Evolutionary conservation across 2,329 filamentous ascomycete species (phyloP).

Genomic region (Moelleriella libera): DNA sequence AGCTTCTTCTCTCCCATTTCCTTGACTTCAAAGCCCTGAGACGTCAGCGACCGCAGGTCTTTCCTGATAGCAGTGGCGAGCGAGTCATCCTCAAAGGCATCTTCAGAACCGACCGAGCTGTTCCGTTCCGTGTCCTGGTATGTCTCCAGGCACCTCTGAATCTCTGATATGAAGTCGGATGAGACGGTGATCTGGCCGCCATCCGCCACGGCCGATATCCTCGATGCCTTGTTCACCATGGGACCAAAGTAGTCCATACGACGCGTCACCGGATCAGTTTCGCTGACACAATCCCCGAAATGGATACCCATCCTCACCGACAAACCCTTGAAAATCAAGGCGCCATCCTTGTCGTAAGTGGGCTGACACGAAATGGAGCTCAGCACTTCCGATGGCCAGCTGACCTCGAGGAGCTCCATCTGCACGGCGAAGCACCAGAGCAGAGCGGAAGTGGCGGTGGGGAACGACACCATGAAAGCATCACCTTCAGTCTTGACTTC

Average conservation of each 20-base stretch:
- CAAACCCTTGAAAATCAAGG: slow-evolving; percentile 82
- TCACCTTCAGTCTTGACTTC: slow-evolving; percentile 99
- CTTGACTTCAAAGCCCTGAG: slow-evolving; percentile 91
- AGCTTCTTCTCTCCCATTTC: slow-evolving; percentile 90
- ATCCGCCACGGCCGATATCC: slow-evolving; percentile 88
- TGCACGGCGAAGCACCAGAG: slow-evolving; percentile 97
- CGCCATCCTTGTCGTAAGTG: slow-evolving; percentile 68
- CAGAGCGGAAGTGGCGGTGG: slow-evolving; percentile 84
- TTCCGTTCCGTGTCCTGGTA: slow-evolving; percentile 74
- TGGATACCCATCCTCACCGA: slow-evolving; percentile 97
- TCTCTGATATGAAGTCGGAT: slow-evolving; percentile 92
- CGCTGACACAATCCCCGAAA: slow-evolving; percentile 87
- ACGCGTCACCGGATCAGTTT: slow-evolving; percentile 88
- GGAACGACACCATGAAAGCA: slow-evolving; percentile 98
- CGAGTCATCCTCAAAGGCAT: slow-evolving; percentile 56
- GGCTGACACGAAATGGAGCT: slow-evolving; percentile 76
- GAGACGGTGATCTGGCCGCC: slow-evolving; percentile 95
- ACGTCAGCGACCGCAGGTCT: slow-evolving; percentile 74
- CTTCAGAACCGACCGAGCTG: slow-evolving; percentile 54
- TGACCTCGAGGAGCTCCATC: slow-evolving; percentile 69
- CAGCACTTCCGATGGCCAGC: slow-evolving; percentile 88
- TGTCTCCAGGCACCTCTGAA: slow-evolving; percentile 77
- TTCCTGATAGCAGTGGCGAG: slow-evolving; percentile 67
- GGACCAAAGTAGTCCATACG: slow-evolving; percentile 99
- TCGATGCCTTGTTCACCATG: slow-evolving; percentile 95